Evolutionary conservation across 2,329 filamentous ascomycete species (phyloP), one percentile per base, ranked within the genome.

Genomic region (Diaporthe sp.): DNA sequence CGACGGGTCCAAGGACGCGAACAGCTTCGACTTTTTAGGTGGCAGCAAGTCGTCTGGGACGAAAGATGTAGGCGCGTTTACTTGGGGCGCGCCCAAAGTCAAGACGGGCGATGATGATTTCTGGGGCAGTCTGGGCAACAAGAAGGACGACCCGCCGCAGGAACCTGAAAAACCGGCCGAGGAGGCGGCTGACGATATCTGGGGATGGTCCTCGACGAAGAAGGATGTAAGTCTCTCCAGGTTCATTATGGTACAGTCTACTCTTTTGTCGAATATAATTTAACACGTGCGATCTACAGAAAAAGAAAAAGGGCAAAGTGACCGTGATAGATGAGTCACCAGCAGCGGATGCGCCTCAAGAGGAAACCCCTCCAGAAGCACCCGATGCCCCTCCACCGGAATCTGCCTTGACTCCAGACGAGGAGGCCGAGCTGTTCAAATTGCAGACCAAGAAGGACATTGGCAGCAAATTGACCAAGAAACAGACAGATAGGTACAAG

Each of bases 71-170:
- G 79, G 82, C 2, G 82, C 82, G 25, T 81, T 77, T 35, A 80
- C 82, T 75, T 81, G 80, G 35, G 82, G 84, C 57, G 76, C 78
- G 28, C 55, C 77, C 12, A 80, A 80, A 66, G 73, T 80, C 54
- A 89, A 86, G 77, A 87, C 86, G 69, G 84, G 84, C 40, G 84
- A 82, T 61, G 72, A 74, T 66, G 72, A 76, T n/a, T 47, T 72
- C 47, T 78, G 76, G 72, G 71, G 77, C 54, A 77, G 25, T 22
- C 30, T 70, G 1, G 47, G 22, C 45, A 76, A 76, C 25, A 75
- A 76, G 38, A 82, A 80, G 72, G 78, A 80, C 72, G 80, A 80
- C 42, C 81, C 83, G 45, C 73, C 77, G 2, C 76, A 75, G 28
- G 71, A 74, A 45, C 72, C 61, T 19, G 75, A 68, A 30, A 77